A percentile compares a stretch with the other conserved stretches of the same genome.
phyloP scores from a whole-genome alignment of 331 rosid species.

The Acacia pycnantha region DNA sequence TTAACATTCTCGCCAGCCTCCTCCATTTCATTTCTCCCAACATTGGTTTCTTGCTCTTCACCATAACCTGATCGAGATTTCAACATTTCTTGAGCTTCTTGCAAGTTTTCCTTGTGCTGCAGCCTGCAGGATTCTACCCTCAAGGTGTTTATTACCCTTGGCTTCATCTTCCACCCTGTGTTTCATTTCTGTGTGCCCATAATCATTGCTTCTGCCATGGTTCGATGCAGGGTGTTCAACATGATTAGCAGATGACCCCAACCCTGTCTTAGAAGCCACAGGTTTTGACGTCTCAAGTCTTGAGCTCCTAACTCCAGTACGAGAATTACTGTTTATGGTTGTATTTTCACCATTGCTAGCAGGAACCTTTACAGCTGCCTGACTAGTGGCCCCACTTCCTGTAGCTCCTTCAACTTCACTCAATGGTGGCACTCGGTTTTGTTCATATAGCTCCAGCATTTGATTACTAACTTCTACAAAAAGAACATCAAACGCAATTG shows the following conservation, averaged over 20 bases:
- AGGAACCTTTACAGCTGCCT: constrained; percentile 41
- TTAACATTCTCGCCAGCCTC: neutral
- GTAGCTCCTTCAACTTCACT: constrained; percentile 66
- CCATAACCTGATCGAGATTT: neutral
- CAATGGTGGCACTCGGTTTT: constrained; percentile 66
- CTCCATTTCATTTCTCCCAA: neutral
- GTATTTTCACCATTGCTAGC: constrained; percentile 58
- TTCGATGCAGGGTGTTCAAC: constrained; percentile 41
- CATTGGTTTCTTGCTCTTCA: neutral
- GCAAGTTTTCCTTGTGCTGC: neutral
- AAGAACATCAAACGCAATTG: constrained; percentile 25
- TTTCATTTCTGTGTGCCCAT: constrained; percentile 51
- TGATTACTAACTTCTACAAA: constrained; percentile 92
- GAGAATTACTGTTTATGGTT: constrained; percentile 50
- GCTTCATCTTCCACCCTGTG: constrained; percentile 55
- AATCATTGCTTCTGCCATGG: constrained; percentile 51
- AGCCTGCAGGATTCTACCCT: constrained; percentile 28
- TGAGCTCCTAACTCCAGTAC: constrained; percentile 45
- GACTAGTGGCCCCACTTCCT: constrained; percentile 46
- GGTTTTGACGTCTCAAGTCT: constrained; percentile 58
- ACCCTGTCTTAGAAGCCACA: constrained; percentile 44
- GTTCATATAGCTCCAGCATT: constrained; percentile 93
- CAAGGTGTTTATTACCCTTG: constrained; percentile 46
- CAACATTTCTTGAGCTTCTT: neutral
- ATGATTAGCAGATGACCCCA: constrained; percentile 24